phyloP scores from a whole-genome alignment of 148 eudicot genomes.

The Bassia scoparia region DNA sequence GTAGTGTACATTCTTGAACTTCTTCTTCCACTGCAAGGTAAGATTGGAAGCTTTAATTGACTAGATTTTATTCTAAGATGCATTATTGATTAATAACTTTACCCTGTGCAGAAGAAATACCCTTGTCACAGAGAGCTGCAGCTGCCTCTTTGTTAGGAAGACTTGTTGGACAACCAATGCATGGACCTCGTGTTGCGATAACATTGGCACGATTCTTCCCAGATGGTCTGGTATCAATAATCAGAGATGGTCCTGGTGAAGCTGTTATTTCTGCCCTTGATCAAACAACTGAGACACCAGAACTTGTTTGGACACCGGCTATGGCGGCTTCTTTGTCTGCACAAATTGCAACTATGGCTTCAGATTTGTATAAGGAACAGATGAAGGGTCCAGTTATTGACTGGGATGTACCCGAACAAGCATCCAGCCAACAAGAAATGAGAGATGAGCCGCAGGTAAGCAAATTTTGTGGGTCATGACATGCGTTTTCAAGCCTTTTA shows the following conservation, averaged over 20 bases:
- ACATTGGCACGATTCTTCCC: constrained; percentile 92
- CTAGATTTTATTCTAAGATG: constrained; percentile 6
- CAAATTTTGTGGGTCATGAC: too few relatives aligned
- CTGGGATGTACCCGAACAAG: constrained; percentile 98
- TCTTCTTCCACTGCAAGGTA: constrained; percentile 84
- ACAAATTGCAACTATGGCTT: constrained; percentile 92
- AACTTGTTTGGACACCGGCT: constrained; percentile 99
- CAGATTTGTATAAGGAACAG: constrained; percentile 85
- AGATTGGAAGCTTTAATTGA: constrained; percentile 5
- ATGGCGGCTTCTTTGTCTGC: constrained; percentile 98
- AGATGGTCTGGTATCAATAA: constrained; percentile 84
- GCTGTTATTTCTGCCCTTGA: constrained; percentile 84
- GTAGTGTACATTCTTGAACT: constrained; percentile 94
- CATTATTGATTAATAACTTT: constrained; percentile 12
- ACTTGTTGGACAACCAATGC: constrained; percentile 97
- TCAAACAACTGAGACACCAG: constrained; percentile 97
- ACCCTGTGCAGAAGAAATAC: constrained; percentile 68
- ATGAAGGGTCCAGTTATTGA: constrained; percentile 91
- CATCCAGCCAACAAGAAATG: constrained; percentile 88
- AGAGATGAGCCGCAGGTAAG: constrained; percentile 98
- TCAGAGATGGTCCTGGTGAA: constrained; percentile 99
- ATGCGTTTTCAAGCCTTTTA: too few relatives aligned
- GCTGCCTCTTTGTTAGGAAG: constrained; percentile 94
- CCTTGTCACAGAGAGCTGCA: constrained; percentile 92
- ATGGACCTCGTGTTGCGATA: constrained; percentile 97